These are phyloP conservation scores for Blastobotrys attinorum DNA, from an alignment of 805 yeast species.

Conservation along the genomic window DNA sequence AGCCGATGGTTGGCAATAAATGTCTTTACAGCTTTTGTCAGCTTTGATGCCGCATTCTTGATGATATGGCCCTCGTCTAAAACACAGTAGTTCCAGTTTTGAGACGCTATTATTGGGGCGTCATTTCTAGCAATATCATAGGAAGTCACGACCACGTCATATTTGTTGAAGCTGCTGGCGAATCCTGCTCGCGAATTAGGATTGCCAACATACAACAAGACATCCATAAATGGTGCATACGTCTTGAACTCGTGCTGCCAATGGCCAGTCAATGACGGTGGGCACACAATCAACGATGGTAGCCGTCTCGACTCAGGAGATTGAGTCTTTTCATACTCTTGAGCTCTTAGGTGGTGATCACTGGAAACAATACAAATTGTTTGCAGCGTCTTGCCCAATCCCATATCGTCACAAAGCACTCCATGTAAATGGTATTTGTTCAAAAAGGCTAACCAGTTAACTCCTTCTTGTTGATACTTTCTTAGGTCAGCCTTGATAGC, in stretches of 20 bases:
- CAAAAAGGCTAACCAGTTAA: slow-evolving; percentile 93
- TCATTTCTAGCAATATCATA: slow-evolving; percentile 97
- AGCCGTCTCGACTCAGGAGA: slow-evolving; percentile 62
- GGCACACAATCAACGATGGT: slow-evolving; percentile 86
- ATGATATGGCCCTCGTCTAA: slow-evolving; percentile 97
- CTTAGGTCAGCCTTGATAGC: slow-evolving; percentile 87
- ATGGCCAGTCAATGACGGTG: slow-evolving; percentile 96
- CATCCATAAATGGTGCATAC: slow-evolving; percentile 80
- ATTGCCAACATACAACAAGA: slow-evolving; percentile 87
- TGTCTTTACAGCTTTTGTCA: slow-evolving; percentile 80
- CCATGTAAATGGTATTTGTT: slow-evolving; percentile 96
- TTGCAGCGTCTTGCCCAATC: slow-evolving; percentile 93
- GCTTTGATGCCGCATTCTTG: slow-evolving; percentile 81
- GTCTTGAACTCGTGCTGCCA: slow-evolving; percentile 95
- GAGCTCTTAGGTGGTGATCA: slow-evolving; percentile 81
- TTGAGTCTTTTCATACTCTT: slow-evolving; percentile 53
- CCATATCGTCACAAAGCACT: slow-evolving; percentile 98
- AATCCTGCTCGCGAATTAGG: slow-evolving; percentile 62
- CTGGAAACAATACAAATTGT: slow-evolving; percentile 95
- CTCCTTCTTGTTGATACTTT: slow-evolving; percentile 96
- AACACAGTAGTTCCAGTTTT: slow-evolving; percentile 87
- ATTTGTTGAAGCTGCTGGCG: slow-evolving; percentile 41
- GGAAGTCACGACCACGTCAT: slow-evolving; percentile 89
- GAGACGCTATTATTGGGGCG: slow-evolving; percentile 48
- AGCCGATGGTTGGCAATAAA: slow-evolving; percentile 82